Conservation (phyloP, 805 yeast genomes). For the Teunomyces tritomae region DNA sequence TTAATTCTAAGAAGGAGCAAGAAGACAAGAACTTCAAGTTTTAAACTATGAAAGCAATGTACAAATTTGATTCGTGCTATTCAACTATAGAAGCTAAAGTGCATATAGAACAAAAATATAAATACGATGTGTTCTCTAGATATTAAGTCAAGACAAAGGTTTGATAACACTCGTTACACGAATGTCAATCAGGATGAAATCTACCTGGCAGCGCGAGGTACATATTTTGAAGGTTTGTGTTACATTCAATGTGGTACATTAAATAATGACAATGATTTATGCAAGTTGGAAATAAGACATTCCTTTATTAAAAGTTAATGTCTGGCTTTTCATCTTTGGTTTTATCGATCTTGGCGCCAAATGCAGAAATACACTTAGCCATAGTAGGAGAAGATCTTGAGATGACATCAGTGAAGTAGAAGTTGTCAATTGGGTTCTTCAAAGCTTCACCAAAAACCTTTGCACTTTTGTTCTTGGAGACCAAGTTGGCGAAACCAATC, state of each 20-base stretch:
- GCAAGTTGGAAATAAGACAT: constrained; percentile 8
- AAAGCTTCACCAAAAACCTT: constrained; percentile 45
- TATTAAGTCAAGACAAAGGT: constrained; percentile 2
- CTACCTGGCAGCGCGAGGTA: constrained; percentile 1
- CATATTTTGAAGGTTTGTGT: constrained; percentile 1
- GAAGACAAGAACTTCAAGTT: constrained; percentile 9
- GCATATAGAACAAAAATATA: constrained; percentile 2
- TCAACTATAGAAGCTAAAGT: background rate
- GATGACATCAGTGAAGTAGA: constrained; percentile 84
- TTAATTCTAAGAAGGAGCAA: constrained; percentile 1
- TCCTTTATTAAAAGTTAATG: constrained; percentile 26
- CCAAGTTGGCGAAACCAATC: constrained; percentile 51
- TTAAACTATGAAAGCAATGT: background rate
- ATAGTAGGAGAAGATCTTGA: constrained; percentile 86
- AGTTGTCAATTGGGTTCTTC: constrained; percentile 73
- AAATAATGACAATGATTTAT: constrained; percentile 9
- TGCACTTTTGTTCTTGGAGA: constrained; percentile 38
- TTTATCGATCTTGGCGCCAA: constrained; percentile 66
- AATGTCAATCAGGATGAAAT: constrained; percentile 1
- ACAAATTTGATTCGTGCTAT: constrained; percentile 1
- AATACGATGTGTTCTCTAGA: constrained; percentile 3
- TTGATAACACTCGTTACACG: background rate
- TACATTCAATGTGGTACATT: constrained; percentile 1
- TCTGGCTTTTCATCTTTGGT: constrained; percentile 47
- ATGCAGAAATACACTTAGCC: constrained; percentile 79